A percentile compares a stretch with the other conserved stretches of the same genome.
Evolutionary conservation across 371 early-diverging fungal species (phyloP).

Genomic region (Nematocida sp.): DNA sequence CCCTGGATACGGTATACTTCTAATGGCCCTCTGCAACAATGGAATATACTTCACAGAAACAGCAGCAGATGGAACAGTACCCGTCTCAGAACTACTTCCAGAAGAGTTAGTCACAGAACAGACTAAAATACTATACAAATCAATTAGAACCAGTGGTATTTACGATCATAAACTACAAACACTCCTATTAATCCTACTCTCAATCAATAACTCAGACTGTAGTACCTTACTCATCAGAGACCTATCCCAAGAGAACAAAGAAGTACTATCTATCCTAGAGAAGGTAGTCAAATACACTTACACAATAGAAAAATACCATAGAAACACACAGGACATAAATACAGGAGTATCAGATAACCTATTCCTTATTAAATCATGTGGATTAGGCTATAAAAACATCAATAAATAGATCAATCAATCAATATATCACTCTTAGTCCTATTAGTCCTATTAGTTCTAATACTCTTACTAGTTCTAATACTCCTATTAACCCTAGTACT

Average conservation of each 20-base stretch:
- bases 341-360: conserved; percentile 12
- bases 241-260: neutral
- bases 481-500: too few relatives aligned
- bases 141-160: conserved; percentile 42
- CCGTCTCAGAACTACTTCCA: neutral
- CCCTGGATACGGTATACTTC: conserved; percentile 21
- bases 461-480: too few relatives aligned
- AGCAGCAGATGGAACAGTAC: conserved; percentile 22
- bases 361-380: conserved; percentile 42
- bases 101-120: neutral
- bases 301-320: conserved; percentile 29
- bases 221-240: conserved; percentile 24
- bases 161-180: conserved; percentile 11
- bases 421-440: neutral
- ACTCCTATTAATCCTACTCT: conserved; percentile 21
- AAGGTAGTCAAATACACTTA: conserved; percentile 34
- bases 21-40: conserved; percentile 9
- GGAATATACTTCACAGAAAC: conserved; percentile 39
- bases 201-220: conserved; percentile 15
- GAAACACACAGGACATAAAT: conserved; percentile 31
- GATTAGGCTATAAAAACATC: conserved; percentile 39
- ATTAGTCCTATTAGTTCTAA: neutral
- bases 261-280: conserved; percentile 14
- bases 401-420: neutral
- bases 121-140: neutral